These are phyloP conservation scores for Pyronema omphalodes DNA, from an alignment of 495 filamentous ascomycete species.

Conservation along the genomic window DNA sequence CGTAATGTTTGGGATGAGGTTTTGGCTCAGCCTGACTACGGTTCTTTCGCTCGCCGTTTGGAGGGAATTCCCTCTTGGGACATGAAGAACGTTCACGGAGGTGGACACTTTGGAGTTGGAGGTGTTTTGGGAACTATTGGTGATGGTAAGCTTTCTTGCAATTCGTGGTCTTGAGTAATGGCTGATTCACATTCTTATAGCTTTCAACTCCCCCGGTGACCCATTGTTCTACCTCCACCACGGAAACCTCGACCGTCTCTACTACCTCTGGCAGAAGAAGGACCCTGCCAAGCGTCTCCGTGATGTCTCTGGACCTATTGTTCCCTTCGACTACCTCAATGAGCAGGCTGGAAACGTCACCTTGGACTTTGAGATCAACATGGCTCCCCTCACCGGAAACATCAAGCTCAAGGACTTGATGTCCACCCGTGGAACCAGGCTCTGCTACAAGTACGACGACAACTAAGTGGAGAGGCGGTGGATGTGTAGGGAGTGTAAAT, in stretches of 20 bases:
- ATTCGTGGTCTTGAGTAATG: conserved; percentile 1
- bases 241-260: conserved; percentile 33
- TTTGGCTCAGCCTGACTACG: neutral
- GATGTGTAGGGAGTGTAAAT: too few species aligned
- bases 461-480: neutral
- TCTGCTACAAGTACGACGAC: conserved; percentile 9
- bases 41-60: neutral
- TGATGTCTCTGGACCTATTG: conserved; percentile 26
- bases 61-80: neutral
- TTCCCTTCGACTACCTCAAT: conserved; percentile 21
- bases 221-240: conserved; percentile 38
- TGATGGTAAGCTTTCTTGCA: conserved; percentile 10
- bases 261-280: conserved; percentile 33
- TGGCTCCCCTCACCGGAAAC: conserved; percentile 12
- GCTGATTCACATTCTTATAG: neutral
- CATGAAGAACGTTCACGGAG: conserved; percentile 36
- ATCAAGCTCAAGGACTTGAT: conserved; percentile 9
- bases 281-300: conserved; percentile 13
- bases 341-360: conserved; percentile 25
- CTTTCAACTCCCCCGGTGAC: conserved; percentile 27
- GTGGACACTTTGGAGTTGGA: conserved; percentile 45
- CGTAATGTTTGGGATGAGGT: conserved; percentile 9
- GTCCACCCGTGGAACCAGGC: conserved; percentile 10
- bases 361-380: conserved; percentile 22
- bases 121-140: conserved; percentile 14